Base-by-base conservation (phyloP, 2,329 filamentous ascomycete species). In the Colletotrichum somersetense region DNA sequence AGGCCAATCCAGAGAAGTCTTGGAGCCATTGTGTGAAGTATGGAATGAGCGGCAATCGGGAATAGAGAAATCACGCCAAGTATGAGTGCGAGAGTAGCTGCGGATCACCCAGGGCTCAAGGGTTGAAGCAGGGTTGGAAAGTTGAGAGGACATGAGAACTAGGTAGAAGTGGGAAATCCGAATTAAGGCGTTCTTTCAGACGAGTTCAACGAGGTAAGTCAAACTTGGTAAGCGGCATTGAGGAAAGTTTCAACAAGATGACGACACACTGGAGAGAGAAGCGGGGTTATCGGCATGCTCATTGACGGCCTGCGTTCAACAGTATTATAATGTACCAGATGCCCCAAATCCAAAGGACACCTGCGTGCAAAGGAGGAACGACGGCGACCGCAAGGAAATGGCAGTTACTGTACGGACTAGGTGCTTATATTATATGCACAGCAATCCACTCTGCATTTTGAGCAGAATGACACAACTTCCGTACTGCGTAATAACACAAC, bases 1-100 rank as follows among this genome's bases (percentile, higher is more conserved):
- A 97, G 87, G 69, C 95, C 94, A 66, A 97, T 90, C 90, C 91
- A 97, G 76, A 94, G 87, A 63, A 96, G 78, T 81, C 88, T 89
- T 69, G 87, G 85, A 55, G 88, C 83, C 89, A 90, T 90, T 57
- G 66, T 67, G 50, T 55, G 50, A 5, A 18, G 14, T n/a, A 16
- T 65, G 30, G 18, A 5, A 20, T 42, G 23, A 42, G 30, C 35
- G 58, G 8, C 20, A 44, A 35, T 30, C 38, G 23, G n/a, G n/a
- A 23, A 20, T 12, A 38, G 18, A 44, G 12, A 33, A 26, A 8
- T 10, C 14, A 20, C 14, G 48, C 12, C 30, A 10, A 4, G 26
- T 18, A 38, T 1, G 26, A 40, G 20, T 50, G 33, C 23, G 44
- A 23, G 16, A 23, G 35, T 35, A n/a, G 16, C 6, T 63, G n/a